These are phyloP conservation scores for Sutorius eximius DNA, from an alignment of 1,284 basidiomycete species.

Conservation along the genomic window DNA sequence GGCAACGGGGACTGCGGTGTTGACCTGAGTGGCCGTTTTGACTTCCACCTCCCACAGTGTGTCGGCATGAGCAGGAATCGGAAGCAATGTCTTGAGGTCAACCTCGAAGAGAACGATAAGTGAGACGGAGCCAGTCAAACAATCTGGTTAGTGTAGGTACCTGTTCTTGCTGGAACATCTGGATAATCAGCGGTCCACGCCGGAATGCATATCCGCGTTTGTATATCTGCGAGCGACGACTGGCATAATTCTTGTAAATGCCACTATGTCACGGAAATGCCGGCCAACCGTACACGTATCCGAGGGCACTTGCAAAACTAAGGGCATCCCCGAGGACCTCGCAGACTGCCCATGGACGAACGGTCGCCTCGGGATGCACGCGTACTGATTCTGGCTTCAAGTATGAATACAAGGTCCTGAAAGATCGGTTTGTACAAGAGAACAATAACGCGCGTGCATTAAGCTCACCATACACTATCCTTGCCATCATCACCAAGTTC, in stretches of 20 bases:
- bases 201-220: slow-evolving; percentile 76
- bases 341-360: slow-evolving; percentile 76
- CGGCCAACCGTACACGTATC: slow-evolving; percentile 56
- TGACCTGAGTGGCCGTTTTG: slow-evolving; percentile 71
- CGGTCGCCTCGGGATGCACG: slow-evolving; percentile 78
- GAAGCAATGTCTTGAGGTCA: slow-evolving; percentile 67
- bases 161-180: slow-evolving; percentile 82
- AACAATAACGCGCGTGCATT: neutral
- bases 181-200: slow-evolving; percentile 63
- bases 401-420: slow-evolving; percentile 72
- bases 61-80: slow-evolving; percentile 68
- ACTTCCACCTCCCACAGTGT: slow-evolving; percentile 84
- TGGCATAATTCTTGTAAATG: slow-evolving; percentile 30
- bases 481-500: slow-evolving; percentile 57
- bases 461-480: slow-evolving; percentile 54
- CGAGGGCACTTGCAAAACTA: slow-evolving; percentile 72
- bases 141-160: slow-evolving; percentile 37
- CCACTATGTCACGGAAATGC: neutral
- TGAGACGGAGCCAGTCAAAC: neutral
- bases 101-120: slow-evolving; percentile 42
- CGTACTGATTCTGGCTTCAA: slow-evolving; percentile 75
- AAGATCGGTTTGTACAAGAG: slow-evolving; percentile 1
- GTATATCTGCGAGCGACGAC: slow-evolving; percentile 71
- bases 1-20: slow-evolving; percentile 68
- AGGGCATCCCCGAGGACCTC: slow-evolving; percentile 75